phyloP scores from a whole-genome alignment of 2,329 filamentous ascomycete species.

The Capronia epimyces region DNA sequence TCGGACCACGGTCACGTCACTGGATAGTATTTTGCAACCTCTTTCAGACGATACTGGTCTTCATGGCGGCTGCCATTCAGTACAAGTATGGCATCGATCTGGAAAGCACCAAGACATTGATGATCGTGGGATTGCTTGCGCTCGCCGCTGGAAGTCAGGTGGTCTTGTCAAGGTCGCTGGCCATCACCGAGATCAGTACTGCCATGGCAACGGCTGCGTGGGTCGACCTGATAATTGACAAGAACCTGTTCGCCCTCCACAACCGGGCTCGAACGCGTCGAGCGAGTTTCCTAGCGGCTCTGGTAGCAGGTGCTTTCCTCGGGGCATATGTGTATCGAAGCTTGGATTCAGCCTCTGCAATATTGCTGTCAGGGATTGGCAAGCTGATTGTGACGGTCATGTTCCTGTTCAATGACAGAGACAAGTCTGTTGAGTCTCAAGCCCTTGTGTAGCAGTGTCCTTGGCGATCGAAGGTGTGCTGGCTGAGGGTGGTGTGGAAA shows the following conservation, averaged over 20 bases:
- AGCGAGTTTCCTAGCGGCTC: conserved; percentile 45
- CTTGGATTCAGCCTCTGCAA: conserved; percentile 8
- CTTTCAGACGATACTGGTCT: conserved; percentile 52
- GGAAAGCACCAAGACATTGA: conserved; percentile 39
- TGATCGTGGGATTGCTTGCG: conserved; percentile 49
- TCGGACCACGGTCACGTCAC: conserved; percentile 47
- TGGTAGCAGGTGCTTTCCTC: conserved; percentile 48
- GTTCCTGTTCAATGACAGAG: conserved; percentile 18
- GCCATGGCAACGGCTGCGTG: conserved; percentile 61
- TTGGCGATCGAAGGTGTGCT: not conserved
- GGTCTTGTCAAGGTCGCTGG: conserved; percentile 50
- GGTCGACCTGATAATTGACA: conserved; percentile 56
- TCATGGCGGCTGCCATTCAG: conserved; percentile 43
- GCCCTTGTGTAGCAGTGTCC: not conserved
- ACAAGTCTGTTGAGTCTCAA: conserved; percentile 4
- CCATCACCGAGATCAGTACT: conserved; percentile 58
- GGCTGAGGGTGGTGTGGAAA: not conserved
- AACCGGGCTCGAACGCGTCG: conserved; percentile 51
- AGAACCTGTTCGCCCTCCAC: conserved; percentile 41
- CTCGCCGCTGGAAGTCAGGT: conserved; percentile 56
- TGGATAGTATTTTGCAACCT: conserved; percentile 54
- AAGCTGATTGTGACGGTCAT: conserved; percentile 21
- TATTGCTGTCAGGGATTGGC: conserved; percentile 15
- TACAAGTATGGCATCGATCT: conserved; percentile 34
- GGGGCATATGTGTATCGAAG: conserved; percentile 40